Evolutionary conservation across 2,329 filamentous ascomycete genomes (phyloP).

Genomic region (Nemania sp.): DNA sequence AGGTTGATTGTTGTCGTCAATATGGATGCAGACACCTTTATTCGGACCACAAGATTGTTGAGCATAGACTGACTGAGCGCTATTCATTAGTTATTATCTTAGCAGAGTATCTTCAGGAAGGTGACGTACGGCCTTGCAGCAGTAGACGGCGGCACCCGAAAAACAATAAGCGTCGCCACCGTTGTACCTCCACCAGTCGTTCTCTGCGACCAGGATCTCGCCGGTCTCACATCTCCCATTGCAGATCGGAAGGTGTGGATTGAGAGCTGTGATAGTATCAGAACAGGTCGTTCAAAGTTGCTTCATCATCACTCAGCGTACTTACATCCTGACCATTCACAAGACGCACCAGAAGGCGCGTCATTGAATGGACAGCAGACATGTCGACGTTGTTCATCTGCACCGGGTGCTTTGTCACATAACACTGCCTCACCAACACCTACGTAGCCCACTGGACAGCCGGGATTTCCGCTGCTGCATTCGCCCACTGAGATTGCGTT

Average conservation of each 20-base stretch:
- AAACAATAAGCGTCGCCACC: constrained; percentile 17
- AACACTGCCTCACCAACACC: constrained; percentile 2
- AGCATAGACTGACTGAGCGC: constrained; percentile 10
- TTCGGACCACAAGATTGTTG: constrained; percentile 8
- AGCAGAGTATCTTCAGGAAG: too few species aligned
- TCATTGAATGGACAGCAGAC: constrained; percentile 11
- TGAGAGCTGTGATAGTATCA: constrained; percentile 3
- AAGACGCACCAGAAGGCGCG: constrained; percentile 2
- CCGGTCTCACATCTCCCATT: background rate
- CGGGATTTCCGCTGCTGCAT: constrained; percentile 17
- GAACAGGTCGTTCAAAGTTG: background rate
- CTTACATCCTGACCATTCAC: constrained; percentile 16
- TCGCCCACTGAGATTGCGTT: constrained; percentile 10
- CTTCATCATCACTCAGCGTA: background rate
- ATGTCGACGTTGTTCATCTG: background rate
- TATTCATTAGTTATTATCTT: constrained; percentile 7
- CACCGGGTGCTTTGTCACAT: constrained; percentile 1
- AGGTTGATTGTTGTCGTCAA: background rate
- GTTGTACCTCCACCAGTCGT: constrained; percentile 9
- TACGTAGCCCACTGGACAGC: constrained; percentile 4
- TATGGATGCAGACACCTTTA: constrained; percentile 21
- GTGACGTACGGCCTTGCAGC: constrained; percentile 19
- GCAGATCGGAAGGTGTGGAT: constrained; percentile 13
- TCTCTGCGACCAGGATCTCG: constrained; percentile 3
- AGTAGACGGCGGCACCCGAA: background rate